phyloP scores from a whole-genome alignment of 176 grass and related monocot genomes.

The Cenchrus purpureus region DNA sequence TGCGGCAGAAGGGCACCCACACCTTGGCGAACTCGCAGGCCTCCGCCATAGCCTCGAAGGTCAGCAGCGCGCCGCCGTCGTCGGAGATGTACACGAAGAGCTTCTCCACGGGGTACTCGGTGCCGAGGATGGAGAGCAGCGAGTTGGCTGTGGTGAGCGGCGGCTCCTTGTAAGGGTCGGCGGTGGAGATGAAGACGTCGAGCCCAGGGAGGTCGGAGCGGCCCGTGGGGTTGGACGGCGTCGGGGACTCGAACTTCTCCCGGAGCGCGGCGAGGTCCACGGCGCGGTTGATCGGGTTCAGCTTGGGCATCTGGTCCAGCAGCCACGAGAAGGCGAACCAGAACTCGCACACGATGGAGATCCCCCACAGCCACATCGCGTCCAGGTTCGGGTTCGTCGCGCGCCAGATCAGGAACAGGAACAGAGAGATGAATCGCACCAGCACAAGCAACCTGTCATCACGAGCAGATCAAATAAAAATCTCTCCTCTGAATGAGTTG shows the following conservation, averaged over 20 bases:
- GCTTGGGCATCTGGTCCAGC: slow-evolving; percentile 85
- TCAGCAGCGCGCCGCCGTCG: slow-evolving; percentile 72
- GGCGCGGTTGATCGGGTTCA: slow-evolving; percentile 77
- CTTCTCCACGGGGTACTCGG: slow-evolving; percentile 83
- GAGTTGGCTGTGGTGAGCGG: slow-evolving; percentile 74
- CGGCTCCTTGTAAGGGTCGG: slow-evolving; percentile 85
- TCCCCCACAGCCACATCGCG: slow-evolving; percentile 78
- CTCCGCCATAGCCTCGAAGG: slow-evolving; percentile 79
- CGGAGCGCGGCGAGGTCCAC: slow-evolving; percentile 62
- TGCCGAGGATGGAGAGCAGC: slow-evolving; percentile 75
- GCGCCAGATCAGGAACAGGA: slow-evolving; percentile 71
- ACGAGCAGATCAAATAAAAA: neutral
- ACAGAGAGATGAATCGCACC: slow-evolving; percentile 59
- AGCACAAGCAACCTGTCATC: slow-evolving; percentile 60
- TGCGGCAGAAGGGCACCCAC: slow-evolving; percentile 93
- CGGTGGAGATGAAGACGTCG: slow-evolving; percentile 85
- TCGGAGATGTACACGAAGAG: slow-evolving; percentile 80
- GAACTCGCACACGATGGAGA: slow-evolving; percentile 83
- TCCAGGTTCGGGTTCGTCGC: slow-evolving; percentile 70
- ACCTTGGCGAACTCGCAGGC: slow-evolving; percentile 66
- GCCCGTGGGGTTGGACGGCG: slow-evolving; percentile 61
- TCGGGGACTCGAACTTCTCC: slow-evolving; percentile 68
- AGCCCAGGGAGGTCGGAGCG: slow-evolving; percentile 71
- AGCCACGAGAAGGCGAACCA: slow-evolving; percentile 91
- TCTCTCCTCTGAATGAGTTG: too few species aligned